A percentile compares a stretch with the other conserved stretches of the same genome.
Conservation (phyloP, 805 yeast genomes). For the Debaryomyces hansenii region DNA sequence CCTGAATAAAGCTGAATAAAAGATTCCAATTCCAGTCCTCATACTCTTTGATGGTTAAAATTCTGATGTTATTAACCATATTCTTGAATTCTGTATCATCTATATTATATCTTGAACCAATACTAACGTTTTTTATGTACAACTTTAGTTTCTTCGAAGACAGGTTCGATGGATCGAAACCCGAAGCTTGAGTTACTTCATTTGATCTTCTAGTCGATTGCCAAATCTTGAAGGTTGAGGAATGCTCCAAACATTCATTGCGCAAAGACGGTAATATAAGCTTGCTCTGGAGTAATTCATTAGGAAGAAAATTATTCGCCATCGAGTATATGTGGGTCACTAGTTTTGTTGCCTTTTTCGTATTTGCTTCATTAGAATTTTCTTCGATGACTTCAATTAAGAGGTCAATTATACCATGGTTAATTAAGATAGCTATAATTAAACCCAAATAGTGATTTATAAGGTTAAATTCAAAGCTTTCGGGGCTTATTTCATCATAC, state of each 20-base stretch:
- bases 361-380: conserved; percentile 43
- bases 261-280: conserved; percentile 14
- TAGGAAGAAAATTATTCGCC: conserved; percentile 56
- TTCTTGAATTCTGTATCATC: conserved; percentile 71
- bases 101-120: conserved; percentile 22
- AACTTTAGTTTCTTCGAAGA: conserved; percentile 17
- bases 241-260: conserved; percentile 20
- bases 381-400: conserved; percentile 44
- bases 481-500: conserved; percentile 7
- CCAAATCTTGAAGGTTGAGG: conserved; percentile 50
- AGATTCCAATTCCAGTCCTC: conserved; percentile 87
- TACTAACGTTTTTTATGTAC: conserved; percentile 19
- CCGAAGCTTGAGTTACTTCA: conserved; percentile 35
- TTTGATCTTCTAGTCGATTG: conserved; percentile 30
- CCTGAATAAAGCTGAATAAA: conserved; percentile 69
- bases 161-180: conserved; percentile 9
- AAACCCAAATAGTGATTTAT: conserved; percentile 68
- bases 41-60: conserved; percentile 75
- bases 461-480: conserved; percentile 19
- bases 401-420: conserved; percentile 48
- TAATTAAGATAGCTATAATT: conserved; percentile 53
- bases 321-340: conserved; percentile 61
- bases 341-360: conserved; percentile 62
- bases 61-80: conserved; percentile 66
- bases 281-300: conserved; percentile 29